Base-by-base conservation (phyloP, 1,139 yeast genomes). In the Taphrina pruni region DNA sequence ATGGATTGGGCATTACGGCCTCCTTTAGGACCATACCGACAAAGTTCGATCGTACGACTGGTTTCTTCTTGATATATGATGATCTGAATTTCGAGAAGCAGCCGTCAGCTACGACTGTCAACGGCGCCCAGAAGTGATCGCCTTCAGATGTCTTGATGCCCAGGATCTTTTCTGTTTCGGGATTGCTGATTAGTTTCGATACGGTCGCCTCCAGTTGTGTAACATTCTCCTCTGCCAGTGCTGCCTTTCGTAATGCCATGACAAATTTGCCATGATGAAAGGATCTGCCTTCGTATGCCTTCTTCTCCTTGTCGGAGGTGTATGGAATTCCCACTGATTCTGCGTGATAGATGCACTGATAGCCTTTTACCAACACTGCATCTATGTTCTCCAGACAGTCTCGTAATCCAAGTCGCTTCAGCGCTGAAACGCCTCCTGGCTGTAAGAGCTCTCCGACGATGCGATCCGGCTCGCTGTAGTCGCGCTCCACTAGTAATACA, bases 381-480 rank as follows among this genome's bases (percentile, higher is more conserved):
- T 88, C 94, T 70, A 94, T 94, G 71, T 86, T 86, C 75, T 91
- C 90, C 56, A 94, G 80, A 1, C 96, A 88, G 72, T 86, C 85
- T 38, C 60, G 84, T 89, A 94, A 86, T 4, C 97, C 98, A 45
- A 94, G 81, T 73, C 89, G 88, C 73, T 84, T 82, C 71, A 94
- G 82, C 0, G 97, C 95, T 76, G 88, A 86, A 48, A 93, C 81
- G 14, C 99, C 99, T 38, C 92, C 94, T 4, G 99, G 99, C 78
- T 94, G 99, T 84, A 94, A 84, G 75, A 94, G 83, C 78, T 94
- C 99, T 55, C 99, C 99, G 51, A 94, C 99, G 71, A 94, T 94
- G 74, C 99, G 85, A 78, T 94, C 97, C 0, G 99, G 99, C 77
- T 87, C 89, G 36, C 86, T 79, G 89, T 97, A 89, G 77, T 91